Base-by-base conservation (phyloP, 176 grass and related monocot species). In the Echinochloa phyllopogon region DNA sequence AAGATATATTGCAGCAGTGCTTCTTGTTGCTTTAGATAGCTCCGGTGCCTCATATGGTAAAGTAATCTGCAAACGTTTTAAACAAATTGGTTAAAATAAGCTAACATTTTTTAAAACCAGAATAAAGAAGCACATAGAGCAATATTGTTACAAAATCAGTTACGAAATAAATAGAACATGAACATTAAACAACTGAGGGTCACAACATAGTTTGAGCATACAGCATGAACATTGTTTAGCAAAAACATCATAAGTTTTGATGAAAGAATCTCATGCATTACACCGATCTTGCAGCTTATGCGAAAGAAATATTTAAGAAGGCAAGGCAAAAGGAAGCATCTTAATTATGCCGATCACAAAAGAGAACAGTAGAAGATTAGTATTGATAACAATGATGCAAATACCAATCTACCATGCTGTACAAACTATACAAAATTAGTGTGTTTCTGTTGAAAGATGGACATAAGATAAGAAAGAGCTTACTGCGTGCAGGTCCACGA, bases 401-500 rank as follows among this genome's bases (percentile, higher is more conserved):
- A 82, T 72, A 56, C 6, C 62, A 76, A 91, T 70, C 84, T 69
- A 75, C 25, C 65, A 82, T 8, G 4, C 37, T 63, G 64, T 74
- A 69, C 41, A 66, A 29, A 68, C 59, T 83, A 79, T 38, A 77
- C 14, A 72, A 27, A 39, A 61, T 5, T 43, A 65, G 42, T 74
- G 18, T 21, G 4, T 24, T 71, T 64, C 24, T 86, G 36, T 65
- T 75, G 29, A 67, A 79, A 36, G 76, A 65, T 76, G 47, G 14
- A 64, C 18, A 60, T 72, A 25, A 64, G 57, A 74, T 40, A 25
- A 78, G 81, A 69, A 55, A 78, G 53, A 82, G 43, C 84, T 90
- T 88, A 95, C 96, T 29, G 96, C 96, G 83, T 98, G 96, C 62
- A 98, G 80, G 59, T 98, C 96, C 72, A 98, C 96, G 52, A 98